phyloP scores from a whole-genome alignment of 768 basidiomycete species.

The Cystobasidium ongulense region DNA sequence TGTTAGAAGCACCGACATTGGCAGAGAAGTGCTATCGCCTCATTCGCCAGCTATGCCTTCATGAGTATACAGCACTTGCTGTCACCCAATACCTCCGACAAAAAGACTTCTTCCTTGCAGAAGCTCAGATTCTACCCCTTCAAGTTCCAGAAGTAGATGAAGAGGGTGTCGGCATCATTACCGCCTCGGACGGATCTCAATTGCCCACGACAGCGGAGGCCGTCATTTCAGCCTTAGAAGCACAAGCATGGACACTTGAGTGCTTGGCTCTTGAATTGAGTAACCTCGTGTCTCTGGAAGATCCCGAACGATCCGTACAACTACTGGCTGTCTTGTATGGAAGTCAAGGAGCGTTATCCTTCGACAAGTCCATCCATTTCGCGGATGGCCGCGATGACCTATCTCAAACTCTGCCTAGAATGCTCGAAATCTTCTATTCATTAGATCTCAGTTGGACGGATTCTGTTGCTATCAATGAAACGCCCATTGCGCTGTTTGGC shows the following conservation, averaged over 20 bases:
- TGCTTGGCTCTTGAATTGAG: slow-evolving; percentile 81
- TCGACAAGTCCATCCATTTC: slow-evolving; percentile 48
- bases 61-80: slow-evolving; percentile 69
- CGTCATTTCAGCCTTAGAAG: slow-evolving; percentile 65
- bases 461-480: slow-evolving; percentile 56
- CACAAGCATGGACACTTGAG: slow-evolving; percentile 77
- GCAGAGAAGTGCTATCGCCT: slow-evolving; percentile 80
- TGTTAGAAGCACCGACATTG: slow-evolving; percentile 54
- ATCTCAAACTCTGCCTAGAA: slow-evolving; percentile 65
- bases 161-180: slow-evolving; percentile 52
- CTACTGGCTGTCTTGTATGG: slow-evolving; percentile 72
- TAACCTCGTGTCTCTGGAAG: slow-evolving; percentile 67
- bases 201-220: slow-evolving; percentile 55
- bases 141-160: slow-evolving; percentile 50
- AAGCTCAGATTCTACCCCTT: slow-evolving; percentile 68
- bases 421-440: slow-evolving; percentile 80
- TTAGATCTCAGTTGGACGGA: slow-evolving; percentile 85
- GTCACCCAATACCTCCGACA: slow-evolving; percentile 78
- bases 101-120: slow-evolving; percentile 80
- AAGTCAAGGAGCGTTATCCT: slow-evolving; percentile 48
- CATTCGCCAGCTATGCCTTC: slow-evolving; percentile 76
- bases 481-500: slow-evolving; percentile 55
- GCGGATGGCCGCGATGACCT: slow-evolving; percentile 49
- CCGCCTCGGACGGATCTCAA: slow-evolving; percentile 56
- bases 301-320: slow-evolving; percentile 53